phyloP scores from a whole-genome alignment of 345 rosid species.

The Heritiera fomes region DNA sequence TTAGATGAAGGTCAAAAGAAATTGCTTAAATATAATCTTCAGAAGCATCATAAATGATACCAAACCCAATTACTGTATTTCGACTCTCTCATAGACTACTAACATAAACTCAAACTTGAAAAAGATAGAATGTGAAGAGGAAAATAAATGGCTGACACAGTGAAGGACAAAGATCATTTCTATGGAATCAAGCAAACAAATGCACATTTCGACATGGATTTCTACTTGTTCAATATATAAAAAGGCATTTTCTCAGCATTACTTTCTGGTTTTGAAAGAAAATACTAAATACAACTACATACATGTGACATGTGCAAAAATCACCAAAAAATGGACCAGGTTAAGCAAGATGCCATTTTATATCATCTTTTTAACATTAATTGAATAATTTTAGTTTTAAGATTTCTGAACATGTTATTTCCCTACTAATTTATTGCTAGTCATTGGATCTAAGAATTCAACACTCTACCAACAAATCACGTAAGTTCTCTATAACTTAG shows the following conservation, averaged over 20 bases:
- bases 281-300: background rate
- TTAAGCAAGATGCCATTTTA: background rate
- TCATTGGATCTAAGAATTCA: no score
- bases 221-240: background rate
- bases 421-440: background rate
- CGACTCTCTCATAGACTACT: background rate
- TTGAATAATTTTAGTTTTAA: background rate
- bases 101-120: background rate
- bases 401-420: background rate
- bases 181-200: background rate
- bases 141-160: background rate
- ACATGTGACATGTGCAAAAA: background rate
- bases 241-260: constrained; percentile 2
- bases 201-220: background rate
- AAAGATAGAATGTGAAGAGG: background rate
- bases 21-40: no score
- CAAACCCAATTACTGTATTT: background rate
- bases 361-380: background rate
- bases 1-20: constrained; percentile 1
- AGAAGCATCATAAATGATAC: background rate
- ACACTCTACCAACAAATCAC: background rate
- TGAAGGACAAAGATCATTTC: background rate
- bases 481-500: background rate
- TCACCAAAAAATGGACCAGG: background rate
- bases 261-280: constrained; percentile 6